Conservation (phyloP, 371 early-diverging fungal genomes). For the Mortierella sp. region DNA sequence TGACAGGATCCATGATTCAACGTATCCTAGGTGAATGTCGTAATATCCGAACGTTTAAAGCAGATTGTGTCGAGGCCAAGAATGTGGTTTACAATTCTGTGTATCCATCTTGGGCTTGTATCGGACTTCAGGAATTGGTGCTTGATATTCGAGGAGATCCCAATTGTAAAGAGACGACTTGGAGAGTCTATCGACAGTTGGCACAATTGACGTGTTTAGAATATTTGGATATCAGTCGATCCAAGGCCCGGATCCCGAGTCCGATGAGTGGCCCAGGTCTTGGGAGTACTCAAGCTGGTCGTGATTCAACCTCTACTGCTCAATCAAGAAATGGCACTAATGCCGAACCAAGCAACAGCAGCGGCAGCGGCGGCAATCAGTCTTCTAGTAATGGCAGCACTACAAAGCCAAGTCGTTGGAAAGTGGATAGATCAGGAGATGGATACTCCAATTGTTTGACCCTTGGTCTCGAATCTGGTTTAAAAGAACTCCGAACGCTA, state of each 20-base stretch:
- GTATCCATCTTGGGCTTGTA: conserved; percentile 32
- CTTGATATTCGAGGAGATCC: conserved; percentile 34
- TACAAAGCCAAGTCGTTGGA: neutral
- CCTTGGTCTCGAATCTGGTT: conserved; percentile 18
- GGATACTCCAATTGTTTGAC: conserved; percentile 16
- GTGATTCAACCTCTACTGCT: too few species aligned
- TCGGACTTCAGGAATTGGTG: conserved; percentile 25
- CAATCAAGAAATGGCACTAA: neutral
- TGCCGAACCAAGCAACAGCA: too few species aligned
- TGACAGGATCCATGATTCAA: conserved; percentile 37
- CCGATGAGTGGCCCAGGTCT: neutral
- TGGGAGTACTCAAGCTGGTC: too few species aligned
- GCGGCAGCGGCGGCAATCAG: neutral
- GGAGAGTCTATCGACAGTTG: conserved; percentile 24
- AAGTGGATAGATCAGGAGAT: neutral
- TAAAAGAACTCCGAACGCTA: conserved; percentile 25
- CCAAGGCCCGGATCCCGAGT: neutral
- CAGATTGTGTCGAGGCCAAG: conserved; percentile 28
- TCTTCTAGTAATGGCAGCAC: neutral
- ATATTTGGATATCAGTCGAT: conserved; percentile 26
- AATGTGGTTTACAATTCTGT: conserved; percentile 36
- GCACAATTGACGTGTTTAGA: conserved; percentile 26
- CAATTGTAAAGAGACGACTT: conserved; percentile 1
- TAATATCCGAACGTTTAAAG: conserved; percentile 15
- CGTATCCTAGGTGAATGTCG: conserved; percentile 38